Evolutionary conservation across 2,329 filamentous ascomycete genomes (phyloP).

Genomic region (Ophiostoma perfectum): DNA sequence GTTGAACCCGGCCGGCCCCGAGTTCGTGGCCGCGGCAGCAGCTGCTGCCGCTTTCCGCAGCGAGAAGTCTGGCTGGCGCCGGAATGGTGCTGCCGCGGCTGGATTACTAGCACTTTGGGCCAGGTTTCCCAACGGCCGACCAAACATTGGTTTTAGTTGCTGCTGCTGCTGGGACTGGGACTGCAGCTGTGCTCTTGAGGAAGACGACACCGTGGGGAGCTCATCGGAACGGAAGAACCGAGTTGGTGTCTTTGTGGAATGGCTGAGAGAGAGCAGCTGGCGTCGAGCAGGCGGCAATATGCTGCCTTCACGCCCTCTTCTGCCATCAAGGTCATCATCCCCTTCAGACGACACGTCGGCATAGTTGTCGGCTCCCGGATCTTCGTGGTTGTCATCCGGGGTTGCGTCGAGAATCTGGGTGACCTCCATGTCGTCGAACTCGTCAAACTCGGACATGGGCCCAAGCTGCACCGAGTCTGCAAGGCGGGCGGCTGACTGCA

Average conservation of each 20-base stretch:
- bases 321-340: conserved; percentile 19
- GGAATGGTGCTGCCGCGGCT: neutral
- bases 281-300: neutral
- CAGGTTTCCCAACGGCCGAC: neutral
- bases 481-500: conserved; percentile 26
- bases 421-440: conserved; percentile 16
- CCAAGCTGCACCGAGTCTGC: conserved; percentile 28
- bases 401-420: neutral
- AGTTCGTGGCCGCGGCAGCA: neutral
- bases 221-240: neutral
- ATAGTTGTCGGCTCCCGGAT: conserved; percentile 6
- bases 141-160: neutral
- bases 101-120: neutral
- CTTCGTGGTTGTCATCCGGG: neutral
- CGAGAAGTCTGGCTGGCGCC: conserved; percentile 1
- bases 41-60: conserved; percentile 10
- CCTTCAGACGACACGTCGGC: conserved; percentile 23
- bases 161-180: neutral
- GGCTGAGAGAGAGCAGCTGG: conserved; percentile 6
- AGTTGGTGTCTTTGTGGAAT: neutral
- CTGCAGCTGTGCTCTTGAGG: neutral
- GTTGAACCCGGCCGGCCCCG: neutral
- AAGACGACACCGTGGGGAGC: neutral
- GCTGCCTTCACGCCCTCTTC: neutral
- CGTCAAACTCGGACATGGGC: conserved; percentile 29